Evolutionary conservation across 2,329 filamentous ascomycete genomes (phyloP).

Genomic region (Colletotrichum horii): DNA sequence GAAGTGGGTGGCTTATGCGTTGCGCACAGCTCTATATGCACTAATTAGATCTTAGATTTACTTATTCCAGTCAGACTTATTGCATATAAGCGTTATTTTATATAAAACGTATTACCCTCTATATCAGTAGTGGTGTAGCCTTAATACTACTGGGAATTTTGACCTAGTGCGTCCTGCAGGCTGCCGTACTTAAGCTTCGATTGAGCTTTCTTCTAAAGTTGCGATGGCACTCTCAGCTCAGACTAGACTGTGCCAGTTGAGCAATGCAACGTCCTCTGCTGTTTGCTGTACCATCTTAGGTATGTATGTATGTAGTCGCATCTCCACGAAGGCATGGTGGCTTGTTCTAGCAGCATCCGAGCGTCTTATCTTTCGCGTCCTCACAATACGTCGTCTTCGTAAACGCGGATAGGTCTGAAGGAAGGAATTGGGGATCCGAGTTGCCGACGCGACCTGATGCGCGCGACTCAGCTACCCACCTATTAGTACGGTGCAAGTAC

Average conservation of each 20-base stretch:
- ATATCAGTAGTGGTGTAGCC: too few relatives aligned
- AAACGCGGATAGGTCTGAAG: background rate
- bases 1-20: too few relatives aligned
- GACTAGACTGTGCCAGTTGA: background rate
- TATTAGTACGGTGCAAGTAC: background rate
- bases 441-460: background rate
- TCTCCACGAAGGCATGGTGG: background rate
- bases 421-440: background rate
- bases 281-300: background rate
- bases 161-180: too few relatives aligned
- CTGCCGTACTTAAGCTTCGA: too few relatives aligned
- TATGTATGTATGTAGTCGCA: background rate
- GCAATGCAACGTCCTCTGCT: background rate
- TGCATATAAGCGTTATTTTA: too few relatives aligned
- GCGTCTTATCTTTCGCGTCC: background rate
- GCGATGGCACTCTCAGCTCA: background rate
- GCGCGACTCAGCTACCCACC: background rate
- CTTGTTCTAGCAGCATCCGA: background rate
- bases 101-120: too few relatives aligned
- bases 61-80: too few relatives aligned
- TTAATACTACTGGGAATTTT: too few relatives aligned
- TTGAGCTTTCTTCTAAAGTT: background rate
- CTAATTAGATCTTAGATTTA: too few relatives aligned
- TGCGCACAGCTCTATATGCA: too few relatives aligned
- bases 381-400: background rate